A percentile compares a stretch with the other conserved stretches of the same genome.
These are phyloP conservation scores for Plantago elongata DNA, from an alignment of 257 asterid genomes.

Conservation along the genomic window DNA sequence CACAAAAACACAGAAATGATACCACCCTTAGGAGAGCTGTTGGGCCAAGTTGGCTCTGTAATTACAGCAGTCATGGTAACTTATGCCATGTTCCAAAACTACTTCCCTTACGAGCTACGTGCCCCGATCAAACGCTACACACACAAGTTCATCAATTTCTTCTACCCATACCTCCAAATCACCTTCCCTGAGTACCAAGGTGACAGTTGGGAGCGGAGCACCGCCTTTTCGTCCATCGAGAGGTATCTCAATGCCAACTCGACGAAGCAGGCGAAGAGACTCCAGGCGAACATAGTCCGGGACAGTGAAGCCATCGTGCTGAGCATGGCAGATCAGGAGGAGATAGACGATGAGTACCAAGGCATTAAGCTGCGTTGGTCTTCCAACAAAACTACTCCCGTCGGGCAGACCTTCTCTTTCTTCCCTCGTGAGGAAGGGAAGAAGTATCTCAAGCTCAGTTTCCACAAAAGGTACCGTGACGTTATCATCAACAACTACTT, in stretches of 20 bases:
- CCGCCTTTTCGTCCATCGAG: conserved; percentile 34
- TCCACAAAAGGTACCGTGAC: conserved; percentile 33
- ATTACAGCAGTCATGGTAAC: conserved; percentile 15
- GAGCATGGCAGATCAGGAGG: conserved; percentile 52
- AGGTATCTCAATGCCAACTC: conserved; percentile 46
- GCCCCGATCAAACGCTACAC: conserved; percentile 10
- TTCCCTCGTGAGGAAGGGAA: conserved; percentile 38
- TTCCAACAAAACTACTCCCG: conserved; percentile 16
- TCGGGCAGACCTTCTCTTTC: conserved; percentile 31
- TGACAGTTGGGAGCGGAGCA: conserved; percentile 27
- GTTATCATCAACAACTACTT: conserved; percentile 24
- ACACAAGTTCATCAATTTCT: background rate
- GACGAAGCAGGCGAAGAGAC: conserved; percentile 43
- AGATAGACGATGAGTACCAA: conserved; percentile 40
- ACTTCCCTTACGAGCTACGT: conserved; percentile 18
- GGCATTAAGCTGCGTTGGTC: conserved; percentile 54
- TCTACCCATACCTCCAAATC: conserved; percentile 19
- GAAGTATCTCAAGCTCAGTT: conserved; percentile 39
- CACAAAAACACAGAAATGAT: background rate
- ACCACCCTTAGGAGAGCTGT: conserved; percentile 16
- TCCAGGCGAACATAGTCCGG: conserved; percentile 33
- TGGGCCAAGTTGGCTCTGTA: conserved; percentile 17
- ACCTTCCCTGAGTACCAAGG: conserved; percentile 19
- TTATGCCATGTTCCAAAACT: conserved; percentile 21
- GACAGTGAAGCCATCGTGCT: conserved; percentile 44